phyloP scores from a whole-genome alignment of 2,329 filamentous ascomycete genomes.

The Venturiaceae sp. region DNA sequence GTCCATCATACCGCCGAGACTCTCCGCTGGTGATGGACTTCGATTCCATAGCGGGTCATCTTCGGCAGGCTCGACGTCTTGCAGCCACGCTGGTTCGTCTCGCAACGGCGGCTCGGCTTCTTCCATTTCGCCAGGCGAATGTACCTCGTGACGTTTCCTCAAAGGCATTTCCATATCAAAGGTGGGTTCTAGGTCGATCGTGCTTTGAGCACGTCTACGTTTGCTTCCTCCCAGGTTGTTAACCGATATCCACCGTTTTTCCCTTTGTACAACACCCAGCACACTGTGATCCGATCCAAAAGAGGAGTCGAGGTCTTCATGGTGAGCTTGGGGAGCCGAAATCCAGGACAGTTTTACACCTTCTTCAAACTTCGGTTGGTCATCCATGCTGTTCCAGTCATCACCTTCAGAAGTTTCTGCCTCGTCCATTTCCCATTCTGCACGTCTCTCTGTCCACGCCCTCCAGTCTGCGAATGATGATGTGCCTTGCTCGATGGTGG shows the following conservation, averaged over 20 bases:
- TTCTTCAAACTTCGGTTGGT: background rate
- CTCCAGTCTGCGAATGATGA: constrained; percentile 38
- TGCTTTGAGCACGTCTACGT: background rate
- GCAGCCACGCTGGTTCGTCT: background rate
- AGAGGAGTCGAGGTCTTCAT: background rate
- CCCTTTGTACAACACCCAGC: background rate
- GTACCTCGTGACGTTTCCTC: background rate
- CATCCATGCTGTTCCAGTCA: background rate
- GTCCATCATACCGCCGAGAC: background rate
- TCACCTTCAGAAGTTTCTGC: constrained; percentile 12
- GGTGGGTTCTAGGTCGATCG: background rate
- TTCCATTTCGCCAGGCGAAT: background rate
- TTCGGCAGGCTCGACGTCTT: background rate
- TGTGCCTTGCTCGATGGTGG: constrained; percentile 20
- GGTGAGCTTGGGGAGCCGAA: background rate
- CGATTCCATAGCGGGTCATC: background rate
- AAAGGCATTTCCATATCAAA: background rate
- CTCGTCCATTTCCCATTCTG: constrained; percentile 36
- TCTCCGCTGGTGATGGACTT: background rate
- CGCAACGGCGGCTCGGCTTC: background rate
- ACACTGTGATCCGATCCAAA: background rate
- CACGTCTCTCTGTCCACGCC: constrained; percentile 31
- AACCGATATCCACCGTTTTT: background rate
- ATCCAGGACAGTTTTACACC: background rate
- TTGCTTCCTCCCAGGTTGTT: background rate